A percentile compares a stretch with the other conserved stretches of the same genome.
These are phyloP conservation scores for Hypoxylon sp. DNA, from an alignment of 2,329 filamentous ascomycete genomes.

Conservation along the genomic window DNA sequence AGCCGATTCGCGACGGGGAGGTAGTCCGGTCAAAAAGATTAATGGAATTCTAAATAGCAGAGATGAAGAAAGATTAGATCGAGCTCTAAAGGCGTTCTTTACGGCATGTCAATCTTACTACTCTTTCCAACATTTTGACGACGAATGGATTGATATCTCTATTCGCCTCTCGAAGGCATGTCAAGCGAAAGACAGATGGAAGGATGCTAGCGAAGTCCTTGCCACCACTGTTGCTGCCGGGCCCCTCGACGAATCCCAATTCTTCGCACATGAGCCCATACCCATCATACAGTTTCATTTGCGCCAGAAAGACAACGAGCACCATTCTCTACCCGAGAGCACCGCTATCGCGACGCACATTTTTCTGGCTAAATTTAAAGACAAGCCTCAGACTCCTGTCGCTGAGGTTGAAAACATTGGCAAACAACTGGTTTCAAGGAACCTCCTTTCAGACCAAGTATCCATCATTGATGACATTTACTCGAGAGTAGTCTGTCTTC, in stretches of 20 bases:
- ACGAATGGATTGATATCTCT: constrained; percentile 42
- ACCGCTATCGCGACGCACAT: constrained; percentile 43
- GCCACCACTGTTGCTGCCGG: constrained; percentile 39
- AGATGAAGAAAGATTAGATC: constrained; percentile 35
- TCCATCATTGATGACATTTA: constrained; percentile 43
- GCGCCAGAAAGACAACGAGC: constrained; percentile 19
- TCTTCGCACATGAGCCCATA: constrained; percentile 49
- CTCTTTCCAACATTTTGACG: constrained; percentile 18
- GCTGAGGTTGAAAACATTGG: constrained; percentile 38
- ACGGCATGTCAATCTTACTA: constrained; percentile 9
- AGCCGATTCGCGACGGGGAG: not conserved
- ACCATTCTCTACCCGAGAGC: constrained; percentile 11
- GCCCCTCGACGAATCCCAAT: constrained; percentile 46
- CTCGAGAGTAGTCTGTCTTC: constrained; percentile 44
- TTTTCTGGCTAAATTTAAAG: constrained; percentile 45
- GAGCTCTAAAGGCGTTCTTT: constrained; percentile 38
- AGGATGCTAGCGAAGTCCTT: constrained; percentile 48
- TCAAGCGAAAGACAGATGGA: constrained; percentile 43
- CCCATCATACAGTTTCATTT: constrained; percentile 46
- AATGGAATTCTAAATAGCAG: constrained; percentile 15
- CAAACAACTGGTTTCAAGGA: constrained; percentile 42
- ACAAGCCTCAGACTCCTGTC: constrained; percentile 26
- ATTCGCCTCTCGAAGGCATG: constrained; percentile 47
- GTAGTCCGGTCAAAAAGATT: not conserved
- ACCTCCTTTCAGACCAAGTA: constrained; percentile 39